Conservation (phyloP, 495 filamentous ascomycete species). For the Penicillium nucicola region DNA sequence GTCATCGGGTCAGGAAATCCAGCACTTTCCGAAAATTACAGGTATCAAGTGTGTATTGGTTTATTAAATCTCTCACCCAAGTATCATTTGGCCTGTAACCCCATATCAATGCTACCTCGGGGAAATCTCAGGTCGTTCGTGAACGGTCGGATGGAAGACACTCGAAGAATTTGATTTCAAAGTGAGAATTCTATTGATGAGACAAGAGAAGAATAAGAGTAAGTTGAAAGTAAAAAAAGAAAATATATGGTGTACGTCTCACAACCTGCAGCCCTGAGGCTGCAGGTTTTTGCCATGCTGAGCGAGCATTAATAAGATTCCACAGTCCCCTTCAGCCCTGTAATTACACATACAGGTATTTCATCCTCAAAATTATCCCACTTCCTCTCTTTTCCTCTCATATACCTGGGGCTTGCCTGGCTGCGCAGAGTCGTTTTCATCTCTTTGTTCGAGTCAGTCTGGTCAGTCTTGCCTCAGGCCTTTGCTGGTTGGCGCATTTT, state of each 20-base stretch:
- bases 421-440: slow-evolving; percentile 28
- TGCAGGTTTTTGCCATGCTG: neutral
- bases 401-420: slow-evolving; percentile 2
- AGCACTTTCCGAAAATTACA: slow-evolving; percentile 4
- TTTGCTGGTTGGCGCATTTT: neutral
- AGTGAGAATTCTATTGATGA: neutral
- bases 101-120: too few relatives aligned
- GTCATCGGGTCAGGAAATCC: slow-evolving; percentile 16
- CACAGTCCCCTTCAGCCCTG: neutral
- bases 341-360: slow-evolving; percentile 24
- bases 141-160: too few relatives aligned
- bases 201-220: neutral
- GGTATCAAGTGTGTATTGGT: neutral
- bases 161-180: too few relatives aligned
- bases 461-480: slow-evolving; percentile 31
- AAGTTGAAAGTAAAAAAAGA: too few relatives aligned
- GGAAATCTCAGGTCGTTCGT: too few relatives aligned
- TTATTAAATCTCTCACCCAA: slow-evolving; percentile 21
- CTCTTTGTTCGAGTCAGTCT: slow-evolving; percentile 17
- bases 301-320: neutral
- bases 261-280: too few relatives aligned
- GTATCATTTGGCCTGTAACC: neutral
- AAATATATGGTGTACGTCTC: neutral
- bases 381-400: slow-evolving; percentile 12
- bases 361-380: slow-evolving; percentile 25